Percentiles rank a stretch among this genome's conserved stretches.
These are phyloP conservation scores for Citrus sp. DNA, from an alignment of 345 rosid genomes.

Conservation along the genomic window DNA sequence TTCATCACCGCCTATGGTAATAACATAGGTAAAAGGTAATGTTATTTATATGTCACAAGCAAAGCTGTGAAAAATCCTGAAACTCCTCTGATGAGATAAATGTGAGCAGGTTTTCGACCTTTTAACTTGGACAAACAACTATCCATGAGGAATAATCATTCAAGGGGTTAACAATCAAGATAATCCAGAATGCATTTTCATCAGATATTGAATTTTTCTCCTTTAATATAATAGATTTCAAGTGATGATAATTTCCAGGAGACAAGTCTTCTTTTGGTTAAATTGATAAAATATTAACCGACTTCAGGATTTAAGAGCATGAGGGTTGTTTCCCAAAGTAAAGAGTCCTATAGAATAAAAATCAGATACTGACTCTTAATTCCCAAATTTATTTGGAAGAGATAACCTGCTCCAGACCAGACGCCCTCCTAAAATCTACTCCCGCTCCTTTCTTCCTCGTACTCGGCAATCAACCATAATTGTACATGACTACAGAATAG, in stretches of 20 bases:
- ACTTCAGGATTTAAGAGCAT: neutral
- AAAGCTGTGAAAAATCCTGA: neutral
- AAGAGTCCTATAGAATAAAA: neutral
- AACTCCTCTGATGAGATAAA: neutral
- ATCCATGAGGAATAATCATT: neutral
- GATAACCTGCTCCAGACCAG: neutral
- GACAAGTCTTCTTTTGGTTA: neutral
- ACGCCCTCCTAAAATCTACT: neutral
- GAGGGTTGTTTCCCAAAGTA: neutral
- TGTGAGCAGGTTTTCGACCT: neutral
- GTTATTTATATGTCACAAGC: neutral
- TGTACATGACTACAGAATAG: neutral
- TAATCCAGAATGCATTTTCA: neutral
- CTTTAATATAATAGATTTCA: neutral
- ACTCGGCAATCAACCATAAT: neutral
- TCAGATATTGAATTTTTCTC: neutral
- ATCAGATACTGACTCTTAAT: neutral
- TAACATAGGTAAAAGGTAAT: neutral
- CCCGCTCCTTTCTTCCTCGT: neutral
- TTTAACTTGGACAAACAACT: neutral
- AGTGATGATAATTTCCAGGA: neutral
- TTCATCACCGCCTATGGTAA: conserved; percentile 37
- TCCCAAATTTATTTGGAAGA: neutral
- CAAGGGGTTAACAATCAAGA: neutral
- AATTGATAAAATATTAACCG: neutral